phyloP scores from a whole-genome alignment of 768 basidiomycete genomes.

The Termitomyces sp. region DNA sequence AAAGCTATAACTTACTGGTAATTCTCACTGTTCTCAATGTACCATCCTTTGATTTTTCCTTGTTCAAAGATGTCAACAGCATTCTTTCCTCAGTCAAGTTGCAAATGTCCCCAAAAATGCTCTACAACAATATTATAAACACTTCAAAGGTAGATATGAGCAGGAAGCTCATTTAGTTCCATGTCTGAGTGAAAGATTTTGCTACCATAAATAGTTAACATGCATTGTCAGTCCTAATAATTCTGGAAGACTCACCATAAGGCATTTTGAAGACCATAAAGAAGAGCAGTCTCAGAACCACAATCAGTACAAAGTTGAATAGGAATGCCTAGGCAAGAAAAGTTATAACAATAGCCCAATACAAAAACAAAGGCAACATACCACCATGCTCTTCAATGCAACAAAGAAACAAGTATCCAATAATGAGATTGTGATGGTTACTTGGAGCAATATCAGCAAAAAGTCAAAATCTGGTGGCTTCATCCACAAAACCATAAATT shows the following conservation, averaged over 20 bases:
- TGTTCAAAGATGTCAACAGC: conserved; percentile 17
- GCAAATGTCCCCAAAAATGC: conserved; percentile 27
- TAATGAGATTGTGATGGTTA: background rate
- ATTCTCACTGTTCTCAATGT: conserved; percentile 13
- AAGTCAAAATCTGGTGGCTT: conserved; percentile 3
- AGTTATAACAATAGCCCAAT: background rate
- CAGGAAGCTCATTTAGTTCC: conserved; percentile 17
- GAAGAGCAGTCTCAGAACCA: conserved; percentile 28
- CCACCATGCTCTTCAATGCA: conserved; percentile 24
- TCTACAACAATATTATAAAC: conserved; percentile 31
- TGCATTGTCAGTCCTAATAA: too few species aligned
- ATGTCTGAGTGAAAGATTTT: conserved; percentile 22
- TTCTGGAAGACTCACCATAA: too few species aligned
- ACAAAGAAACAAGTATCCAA: conserved; percentile 20
- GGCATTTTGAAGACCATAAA: conserved; percentile 17
- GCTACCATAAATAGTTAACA: too few species aligned
- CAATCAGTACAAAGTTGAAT: conserved; percentile 23
- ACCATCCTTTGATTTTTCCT: conserved; percentile 18
- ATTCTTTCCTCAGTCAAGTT: conserved; percentile 26
- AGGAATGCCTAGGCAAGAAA: background rate
- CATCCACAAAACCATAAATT: conserved; percentile 19
- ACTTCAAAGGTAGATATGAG: conserved; percentile 25
- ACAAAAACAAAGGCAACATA: conserved; percentile 3
- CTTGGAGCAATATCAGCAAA: conserved; percentile 7
- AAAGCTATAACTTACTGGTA: too few species aligned